Base-by-base conservation (phyloP, 2,329 filamentous ascomycete genomes). In the Fusarium agapanthi region DNA sequence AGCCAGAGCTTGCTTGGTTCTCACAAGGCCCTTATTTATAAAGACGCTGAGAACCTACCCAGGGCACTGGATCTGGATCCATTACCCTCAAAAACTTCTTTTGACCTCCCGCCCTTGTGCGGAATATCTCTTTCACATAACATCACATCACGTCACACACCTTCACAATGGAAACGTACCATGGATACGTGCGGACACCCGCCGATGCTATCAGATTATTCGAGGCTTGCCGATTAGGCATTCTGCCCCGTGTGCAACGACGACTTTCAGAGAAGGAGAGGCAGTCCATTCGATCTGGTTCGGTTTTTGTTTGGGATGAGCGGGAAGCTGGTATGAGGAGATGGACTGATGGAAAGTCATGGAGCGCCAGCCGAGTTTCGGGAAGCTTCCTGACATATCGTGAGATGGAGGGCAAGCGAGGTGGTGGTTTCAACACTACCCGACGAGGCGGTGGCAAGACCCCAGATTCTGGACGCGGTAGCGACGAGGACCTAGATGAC, bases 251-350 rank as follows among this genome's bases (percentile, higher is more conserved):
- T 74, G 96, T 99, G 11, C 96, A 98, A 85, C 89, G 96, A 75
- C 89, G 96, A 77, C 85, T 98, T 67, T 98, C 96, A 6, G 96
- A 99, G 83, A 98, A 98, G 84, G 96, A 99, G 84, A 90, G 96
- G 69, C 95, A 98, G 80, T 94, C 94, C 8, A 99, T 99, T 81
- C 92, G 94, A 79, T 97, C 95, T 2, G 96, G 96, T 47, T 99
- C 96, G 1, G 95, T 99, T 7, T 99, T 98, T 79, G 96, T 99
- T n/a, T 99, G 96, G 96, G 96, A 99, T 82, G 96, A 99, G 86
- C 88, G 95, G 76, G 96, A 99, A 85, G 96, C 96, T 16, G 96
- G 96, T 75, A 99, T 99, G 96, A 89, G 96, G 79, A 88, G 96
- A 82, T 99, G 96, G 96, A 99, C 96, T 1, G 96, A 99, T 78